A percentile compares a stretch with the other conserved stretches of the same genome.
phyloP scores from a whole-genome alignment of 441 rosid species.

The Euphorbia schlechtendalii region DNA sequence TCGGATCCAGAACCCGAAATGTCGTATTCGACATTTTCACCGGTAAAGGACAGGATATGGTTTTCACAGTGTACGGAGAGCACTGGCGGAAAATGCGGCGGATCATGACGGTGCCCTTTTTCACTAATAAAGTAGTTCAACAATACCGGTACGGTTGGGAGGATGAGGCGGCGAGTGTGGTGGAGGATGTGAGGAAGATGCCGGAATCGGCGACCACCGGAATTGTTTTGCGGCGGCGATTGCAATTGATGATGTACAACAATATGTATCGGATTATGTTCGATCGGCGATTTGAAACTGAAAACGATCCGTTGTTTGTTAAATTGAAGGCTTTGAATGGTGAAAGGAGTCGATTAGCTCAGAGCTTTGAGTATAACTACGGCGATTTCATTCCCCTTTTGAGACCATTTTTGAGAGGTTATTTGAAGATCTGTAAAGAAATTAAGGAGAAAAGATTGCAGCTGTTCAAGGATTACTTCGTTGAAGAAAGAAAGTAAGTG shows the following conservation, averaged over 20 bases:
- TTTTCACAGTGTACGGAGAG: conserved; percentile 93
- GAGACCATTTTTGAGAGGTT: conserved; percentile 83
- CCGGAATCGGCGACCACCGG: conserved; percentile 65
- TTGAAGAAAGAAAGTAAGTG: conserved; percentile 82
- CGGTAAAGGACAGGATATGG: conserved; percentile 97
- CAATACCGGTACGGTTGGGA: conserved; percentile 80
- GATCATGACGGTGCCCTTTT: conserved; percentile 97
- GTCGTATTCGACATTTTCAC: conserved; percentile 95
- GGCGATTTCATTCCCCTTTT: conserved; percentile 90
- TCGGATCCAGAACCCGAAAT: conserved; percentile 87
- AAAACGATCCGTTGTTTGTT: conserved; percentile 64
- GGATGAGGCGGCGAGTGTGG: conserved; percentile 61
- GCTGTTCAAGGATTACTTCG: conserved; percentile 84
- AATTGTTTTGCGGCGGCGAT: conserved; percentile 53
- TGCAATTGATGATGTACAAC: conserved; percentile 94
- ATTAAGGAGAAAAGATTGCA: conserved; percentile 71
- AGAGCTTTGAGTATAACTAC: conserved; percentile 90
- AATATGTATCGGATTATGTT: conserved; percentile 94
- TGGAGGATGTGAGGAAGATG: conserved; percentile 69
- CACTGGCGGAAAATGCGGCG: conserved; percentile 96
- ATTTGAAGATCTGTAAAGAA: conserved; percentile 77
- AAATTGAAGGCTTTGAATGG: conserved; percentile 81
- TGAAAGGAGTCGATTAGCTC: conserved; percentile 80
- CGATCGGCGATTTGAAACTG: conserved; percentile 71
- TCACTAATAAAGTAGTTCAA: conserved; percentile 91